phyloP scores from a whole-genome alignment of 2,329 filamentous ascomycete species.

The Talaromyces sp. region DNA sequence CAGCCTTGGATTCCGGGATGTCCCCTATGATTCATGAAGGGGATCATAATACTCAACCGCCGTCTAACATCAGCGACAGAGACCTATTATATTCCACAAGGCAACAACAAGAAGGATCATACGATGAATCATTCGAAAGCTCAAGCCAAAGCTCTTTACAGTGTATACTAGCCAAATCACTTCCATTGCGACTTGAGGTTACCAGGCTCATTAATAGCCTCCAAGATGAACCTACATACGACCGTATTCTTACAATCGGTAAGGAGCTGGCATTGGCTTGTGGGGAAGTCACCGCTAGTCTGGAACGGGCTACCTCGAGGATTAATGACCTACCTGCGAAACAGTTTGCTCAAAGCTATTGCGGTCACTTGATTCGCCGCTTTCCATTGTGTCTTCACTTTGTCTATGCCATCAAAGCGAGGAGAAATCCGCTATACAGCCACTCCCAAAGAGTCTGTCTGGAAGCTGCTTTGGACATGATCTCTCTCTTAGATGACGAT shows the following conservation, averaged over 20 bases:
- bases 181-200: conserved; percentile 32
- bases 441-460: conserved; percentile 28
- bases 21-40: conserved; percentile 27
- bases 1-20: conserved; percentile 31
- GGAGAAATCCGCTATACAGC: conserved; percentile 24
- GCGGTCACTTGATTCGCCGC: conserved; percentile 23
- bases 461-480: conserved; percentile 26
- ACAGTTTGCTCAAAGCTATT: conserved; percentile 22
- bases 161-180: conserved; percentile 34
- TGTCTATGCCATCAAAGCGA: conserved; percentile 26
- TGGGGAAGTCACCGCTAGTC: neutral
- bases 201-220: conserved; percentile 24
- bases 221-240: conserved; percentile 22
- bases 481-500: conserved; percentile 26
- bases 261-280: conserved; percentile 20
- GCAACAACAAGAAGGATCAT: conserved; percentile 9
- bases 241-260: conserved; percentile 22
- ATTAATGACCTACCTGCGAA: neutral
- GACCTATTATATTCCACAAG: conserved; percentile 27
- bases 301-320: neutral
- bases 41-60: conserved; percentile 32
- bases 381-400: conserved; percentile 25
- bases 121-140: conserved; percentile 23
- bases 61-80: conserved; percentile 23
- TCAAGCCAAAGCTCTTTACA: conserved; percentile 36